A percentile compares a stretch with the other conserved stretches of the same genome.
phyloP scores from a whole-genome alignment of 2,329 filamentous ascomycete genomes.

The Tolypocladium sp. region DNA sequence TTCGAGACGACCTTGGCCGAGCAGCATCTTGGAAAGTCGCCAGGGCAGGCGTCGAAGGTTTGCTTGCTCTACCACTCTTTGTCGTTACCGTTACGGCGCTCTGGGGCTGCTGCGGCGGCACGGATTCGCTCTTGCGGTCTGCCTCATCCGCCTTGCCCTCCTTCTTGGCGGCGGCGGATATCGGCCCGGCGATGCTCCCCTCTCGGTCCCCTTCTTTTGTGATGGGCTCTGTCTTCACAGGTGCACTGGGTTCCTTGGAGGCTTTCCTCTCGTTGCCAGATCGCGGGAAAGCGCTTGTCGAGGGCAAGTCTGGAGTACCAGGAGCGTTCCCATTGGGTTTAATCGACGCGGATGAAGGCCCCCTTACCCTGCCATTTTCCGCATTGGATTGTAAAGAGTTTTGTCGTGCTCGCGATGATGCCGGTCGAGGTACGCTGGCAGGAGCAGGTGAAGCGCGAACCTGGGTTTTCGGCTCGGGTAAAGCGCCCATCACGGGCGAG shows the following conservation, averaged over 20 bases:
- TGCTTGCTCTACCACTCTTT: conserved; percentile 57
- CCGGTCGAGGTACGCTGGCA: conserved; percentile 45
- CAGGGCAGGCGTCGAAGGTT: conserved; percentile 55
- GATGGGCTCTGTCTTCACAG: conserved; percentile 19
- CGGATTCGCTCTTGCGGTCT: conserved; percentile 35
- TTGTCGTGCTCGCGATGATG: conserved; percentile 64
- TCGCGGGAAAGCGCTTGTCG: conserved; percentile 17
- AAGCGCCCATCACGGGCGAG: conserved; percentile 63
- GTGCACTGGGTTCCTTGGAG: conserved; percentile 35
- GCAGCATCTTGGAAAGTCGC: conserved; percentile 49
- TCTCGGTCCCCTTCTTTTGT: conserved; percentile 23
- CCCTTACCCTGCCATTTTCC: conserved; percentile 45
- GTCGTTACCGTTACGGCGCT: conserved; percentile 43
- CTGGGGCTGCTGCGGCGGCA: conserved; percentile 26
- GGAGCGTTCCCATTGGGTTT: conserved; percentile 45
- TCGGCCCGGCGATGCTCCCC: conserved; percentile 16
- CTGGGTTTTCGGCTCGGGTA: conserved; percentile 49
- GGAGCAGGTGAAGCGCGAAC: conserved; percentile 53
- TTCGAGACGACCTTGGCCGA: conserved; percentile 45
- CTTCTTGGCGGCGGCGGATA: conserved; percentile 27
- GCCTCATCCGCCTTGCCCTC: conserved; percentile 29
- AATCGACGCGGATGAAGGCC: conserved; percentile 51
- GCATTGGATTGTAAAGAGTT: conserved; percentile 57
- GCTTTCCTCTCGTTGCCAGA: conserved; percentile 36
- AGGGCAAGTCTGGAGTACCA: conserved; percentile 26